Evolutionary conservation across 257 asterid genomes (phyloP), one percentile per base, ranked within the genome.

Genomic region (Solanum sejunctum): DNA sequence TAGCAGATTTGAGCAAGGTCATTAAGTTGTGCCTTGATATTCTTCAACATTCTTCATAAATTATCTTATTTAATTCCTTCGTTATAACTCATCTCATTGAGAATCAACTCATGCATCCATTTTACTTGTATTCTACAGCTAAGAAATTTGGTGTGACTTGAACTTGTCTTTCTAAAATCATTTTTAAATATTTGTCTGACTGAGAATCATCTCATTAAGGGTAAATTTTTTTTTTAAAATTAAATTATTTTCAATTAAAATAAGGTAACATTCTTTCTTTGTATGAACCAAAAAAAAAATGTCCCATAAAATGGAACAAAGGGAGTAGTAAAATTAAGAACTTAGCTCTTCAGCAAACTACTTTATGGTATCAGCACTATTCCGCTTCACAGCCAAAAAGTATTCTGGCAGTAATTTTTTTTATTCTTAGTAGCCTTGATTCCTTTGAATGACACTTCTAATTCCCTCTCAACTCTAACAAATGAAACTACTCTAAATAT

Each of bases 1-100:
- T 39, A 86, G 88, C 71, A 91, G 96, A 86, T 94, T 92, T 78
- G 91, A 93, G 81, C 86, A 85, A 86, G 98, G 98, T 89, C 83
- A 43, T 17, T 51, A 47, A 78, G 0, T 52, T 26, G 3, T 11
- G 13, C 23, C 39, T 36, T 60, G 32, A 21, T 43, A 8, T 21
- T 9, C 45, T 13, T 63, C 26, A 67, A 60, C 56, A 82, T 58
- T 39, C 47, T 54, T 61, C 21, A 71, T 52, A 70, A 15, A 64
- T 12, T 67, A 58, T 39, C 52, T 10, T 32, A 52, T 81, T 20
- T 73, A 32, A 43, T 39, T 54, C 55, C 73, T 36, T 1, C 72
- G 15, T 6, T n/a, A 0, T 71, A 41, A 7, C 56, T 43, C 10
- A 18, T 11, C 1, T 71, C 3, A 1, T 66, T 0, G 21, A 12